Conservation (phyloP, 2,329 filamentous ascomycete genomes). For the Aspergillus hiratsukae region DNA sequence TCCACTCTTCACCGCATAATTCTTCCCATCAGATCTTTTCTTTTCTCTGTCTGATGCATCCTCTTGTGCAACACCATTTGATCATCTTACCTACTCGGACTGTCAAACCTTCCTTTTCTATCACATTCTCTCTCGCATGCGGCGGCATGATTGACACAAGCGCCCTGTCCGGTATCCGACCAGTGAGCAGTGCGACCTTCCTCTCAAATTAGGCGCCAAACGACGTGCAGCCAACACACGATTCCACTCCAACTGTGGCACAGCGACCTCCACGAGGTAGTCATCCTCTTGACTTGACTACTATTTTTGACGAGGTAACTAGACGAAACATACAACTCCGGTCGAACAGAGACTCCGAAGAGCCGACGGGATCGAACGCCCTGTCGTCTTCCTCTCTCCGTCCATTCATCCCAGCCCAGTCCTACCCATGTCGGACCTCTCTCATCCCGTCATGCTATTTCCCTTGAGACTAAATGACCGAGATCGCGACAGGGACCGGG, state of each 20-base stretch:
- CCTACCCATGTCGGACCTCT: slow-evolving; percentile 16
- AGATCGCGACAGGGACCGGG: slow-evolving; percentile 27
- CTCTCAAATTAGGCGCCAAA: slow-evolving; percentile 28
- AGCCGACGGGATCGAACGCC: slow-evolving; percentile 4
- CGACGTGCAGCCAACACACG: slow-evolving; percentile 8
- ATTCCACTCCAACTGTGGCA: slow-evolving; percentile 2
- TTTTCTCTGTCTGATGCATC: slow-evolving; percentile 9
- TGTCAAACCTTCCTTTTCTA: slow-evolving; percentile 1
- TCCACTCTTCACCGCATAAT: slow-evolving; percentile 18
- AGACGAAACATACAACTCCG: slow-evolving; percentile 14
- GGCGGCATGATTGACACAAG: slow-evolving; percentile 28
- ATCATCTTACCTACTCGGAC: background rate
- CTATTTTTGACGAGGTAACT: slow-evolving; percentile 20
- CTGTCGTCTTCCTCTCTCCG: slow-evolving; percentile 13
- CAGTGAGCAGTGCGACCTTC: slow-evolving; percentile 19
- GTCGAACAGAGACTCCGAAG: slow-evolving; percentile 9
- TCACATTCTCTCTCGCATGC: slow-evolving; percentile 4
- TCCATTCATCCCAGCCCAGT: slow-evolving; percentile 22
- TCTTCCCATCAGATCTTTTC: slow-evolving; percentile 2
- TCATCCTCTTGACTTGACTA: background rate
- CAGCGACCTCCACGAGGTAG: slow-evolving; percentile 5
- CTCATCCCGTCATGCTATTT: slow-evolving; percentile 32
- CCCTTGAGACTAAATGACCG: slow-evolving; percentile 35
- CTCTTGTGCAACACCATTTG: slow-evolving; percentile 1
- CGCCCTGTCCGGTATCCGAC: slow-evolving; percentile 22